phyloP scores from a whole-genome alignment of 257 asterid genomes.

The Nicotiana undulata region DNA sequence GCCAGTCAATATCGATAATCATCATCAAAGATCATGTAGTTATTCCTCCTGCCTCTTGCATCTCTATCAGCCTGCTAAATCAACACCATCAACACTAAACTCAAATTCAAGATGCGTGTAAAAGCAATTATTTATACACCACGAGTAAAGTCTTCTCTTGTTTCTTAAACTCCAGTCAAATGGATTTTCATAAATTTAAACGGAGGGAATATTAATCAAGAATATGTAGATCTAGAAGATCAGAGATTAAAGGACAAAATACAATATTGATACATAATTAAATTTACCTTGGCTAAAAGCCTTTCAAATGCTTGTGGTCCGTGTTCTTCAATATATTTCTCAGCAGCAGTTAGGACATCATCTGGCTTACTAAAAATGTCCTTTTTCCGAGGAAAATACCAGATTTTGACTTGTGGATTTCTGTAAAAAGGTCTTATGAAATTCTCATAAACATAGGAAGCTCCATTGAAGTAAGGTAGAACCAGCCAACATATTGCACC shows the following conservation, averaged over 20 bases:
- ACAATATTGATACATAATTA: neutral
- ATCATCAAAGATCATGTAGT: constrained; percentile 54
- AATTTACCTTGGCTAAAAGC: constrained; percentile 63
- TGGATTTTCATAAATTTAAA: no score
- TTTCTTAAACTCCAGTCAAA: no score
- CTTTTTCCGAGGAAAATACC: constrained; percentile 63
- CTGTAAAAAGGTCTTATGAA: constrained; percentile 76
- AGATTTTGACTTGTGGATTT: constrained; percentile 63
- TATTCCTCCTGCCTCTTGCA: constrained; percentile 62
- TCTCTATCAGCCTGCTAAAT: constrained; percentile 70
- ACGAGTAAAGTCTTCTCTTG: neutral
- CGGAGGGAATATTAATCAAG: no score
- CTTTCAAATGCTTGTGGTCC: constrained; percentile 86
- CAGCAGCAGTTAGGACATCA: constrained; percentile 71
- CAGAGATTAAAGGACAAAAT: neutral
- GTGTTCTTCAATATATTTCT: constrained; percentile 65
- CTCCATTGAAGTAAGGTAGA: constrained; percentile 87
- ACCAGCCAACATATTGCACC: constrained; percentile 76
- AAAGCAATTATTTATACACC: neutral
- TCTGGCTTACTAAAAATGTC: constrained; percentile 65
- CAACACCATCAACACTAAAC: neutral
- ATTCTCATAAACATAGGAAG: constrained; percentile 66
- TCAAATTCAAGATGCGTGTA: neutral
- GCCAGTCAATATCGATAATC: constrained; percentile 33
- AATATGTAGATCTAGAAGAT: neutral